Base-by-base conservation (phyloP, 306 rosid genomes). In the Cajanus cajan region DNA sequence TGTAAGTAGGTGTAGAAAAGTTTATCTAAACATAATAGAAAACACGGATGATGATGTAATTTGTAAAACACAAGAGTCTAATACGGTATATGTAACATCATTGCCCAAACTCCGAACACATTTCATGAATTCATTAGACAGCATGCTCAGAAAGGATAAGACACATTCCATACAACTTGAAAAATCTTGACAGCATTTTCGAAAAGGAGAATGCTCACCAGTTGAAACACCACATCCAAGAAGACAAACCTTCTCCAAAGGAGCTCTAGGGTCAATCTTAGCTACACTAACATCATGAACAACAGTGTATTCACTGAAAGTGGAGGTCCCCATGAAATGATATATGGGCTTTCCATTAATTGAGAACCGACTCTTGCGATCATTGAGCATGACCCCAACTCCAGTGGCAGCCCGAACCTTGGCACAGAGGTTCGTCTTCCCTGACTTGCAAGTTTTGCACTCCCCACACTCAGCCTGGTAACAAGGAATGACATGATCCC, bases 261-360 rank as follows among this genome's bases (percentile, higher is more conserved):
- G 94, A 82, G 98, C 98, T 11, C 4, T 57, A 3, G 93, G 94
- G 77, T 94, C 89, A 71, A 92, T 90, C 89, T 94, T 94, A 72
- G 97, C 98, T 11, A 94, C 97, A 51, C 98, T 90, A 58, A 94
- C 98, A 89, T 90, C 97, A 75, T 94, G 98, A 61, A 94, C 94
- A 83, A 94, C 98, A 2, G 98, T 94, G 79, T 89, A 94, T 74
- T 94, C 97, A 87, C 96, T 94, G 80, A 94, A 94, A 11, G 97
- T 92, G n/a, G 97, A 94, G 57, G 97, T 94, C 74, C 98, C 98
- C 98, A 94, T 94, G 77, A 94, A 94, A 82, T 94, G 98, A 79
- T 90, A 92, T 28, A 94, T 88, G 28, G 92, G 87, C 59, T 94
- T 94, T 24, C 98, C 97, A 50, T 94, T 90, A 25, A 92, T 4